phyloP scores from a whole-genome alignment of 2,329 filamentous ascomycete genomes.

The Atkinsonella texensis region DNA sequence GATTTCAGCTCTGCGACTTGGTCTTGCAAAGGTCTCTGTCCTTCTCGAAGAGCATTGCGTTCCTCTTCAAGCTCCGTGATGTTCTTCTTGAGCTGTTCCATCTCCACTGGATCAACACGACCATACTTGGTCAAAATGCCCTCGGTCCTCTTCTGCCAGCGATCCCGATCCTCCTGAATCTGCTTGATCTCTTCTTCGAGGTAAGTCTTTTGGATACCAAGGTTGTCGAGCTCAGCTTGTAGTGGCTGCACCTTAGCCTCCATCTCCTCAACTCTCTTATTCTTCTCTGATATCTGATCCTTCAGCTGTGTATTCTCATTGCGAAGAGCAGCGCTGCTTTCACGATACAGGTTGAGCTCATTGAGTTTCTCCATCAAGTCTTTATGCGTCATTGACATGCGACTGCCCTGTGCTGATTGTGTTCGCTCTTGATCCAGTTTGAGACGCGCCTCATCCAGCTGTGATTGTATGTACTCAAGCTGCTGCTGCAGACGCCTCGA shows the following conservation, averaged over 20 bases:
- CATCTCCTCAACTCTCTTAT: slow-evolving; percentile 61
- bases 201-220: slow-evolving; percentile 69
- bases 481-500: slow-evolving; percentile 82
- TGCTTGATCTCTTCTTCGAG: slow-evolving; percentile 82
- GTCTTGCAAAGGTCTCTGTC: slow-evolving; percentile 38
- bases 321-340: slow-evolving; percentile 84
- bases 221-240: slow-evolving; percentile 64
- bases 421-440: slow-evolving; percentile 86
- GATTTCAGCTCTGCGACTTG: slow-evolving; percentile 41
- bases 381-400: slow-evolving; percentile 67
- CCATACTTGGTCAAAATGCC: slow-evolving; percentile 95
- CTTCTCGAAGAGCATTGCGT: slow-evolving; percentile 42
- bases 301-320: slow-evolving; percentile 75
- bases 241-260: slow-evolving; percentile 68
- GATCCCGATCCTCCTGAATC: slow-evolving; percentile 80
- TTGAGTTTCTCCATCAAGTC: slow-evolving; percentile 91
- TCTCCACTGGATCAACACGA: slow-evolving; percentile 82
- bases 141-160: slow-evolving; percentile 92
- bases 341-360: slow-evolving; percentile 89
- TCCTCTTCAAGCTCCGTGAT: slow-evolving; percentile 56
- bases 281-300: slow-evolving; percentile 62
- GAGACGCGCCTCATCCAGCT: slow-evolving; percentile 78
- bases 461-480: slow-evolving; percentile 71
- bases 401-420: slow-evolving; percentile 59
- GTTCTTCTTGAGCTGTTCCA: slow-evolving; percentile 77